These are phyloP conservation scores for Clonostachys byssicola DNA, from an alignment of 2,329 filamentous ascomycete genomes.

Conservation along the genomic window DNA sequence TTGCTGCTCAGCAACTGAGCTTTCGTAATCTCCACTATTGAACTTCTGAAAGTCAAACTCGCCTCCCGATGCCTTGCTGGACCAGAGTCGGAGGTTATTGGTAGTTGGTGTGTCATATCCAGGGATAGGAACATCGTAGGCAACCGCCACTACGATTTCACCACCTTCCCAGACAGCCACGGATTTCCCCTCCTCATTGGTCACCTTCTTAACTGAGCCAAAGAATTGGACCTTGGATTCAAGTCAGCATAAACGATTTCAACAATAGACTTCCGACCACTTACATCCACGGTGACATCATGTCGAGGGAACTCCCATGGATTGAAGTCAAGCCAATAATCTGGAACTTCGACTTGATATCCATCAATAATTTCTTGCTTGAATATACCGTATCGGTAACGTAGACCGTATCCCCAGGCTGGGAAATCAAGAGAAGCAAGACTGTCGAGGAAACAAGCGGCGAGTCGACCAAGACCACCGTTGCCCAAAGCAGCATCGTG, in stretches of 20 bases:
- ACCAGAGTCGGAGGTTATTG: conserved; percentile 97
- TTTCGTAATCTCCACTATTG: conserved; percentile 97
- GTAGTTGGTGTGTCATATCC: conserved; percentile 87
- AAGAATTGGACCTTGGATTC: conserved; percentile 78
- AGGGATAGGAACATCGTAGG: conserved; percentile 89
- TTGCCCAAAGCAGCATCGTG: conserved; percentile 96
- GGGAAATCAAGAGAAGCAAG: conserved; percentile 92
- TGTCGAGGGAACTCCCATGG: conserved; percentile 98
- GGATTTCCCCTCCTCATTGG: conserved; percentile 72
- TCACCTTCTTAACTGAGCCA: conserved; percentile 72
- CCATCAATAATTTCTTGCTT: conserved; percentile 98
- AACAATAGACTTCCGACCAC: conserved; percentile 13
- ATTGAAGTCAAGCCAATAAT: conserved; percentile 99
- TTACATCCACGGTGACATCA: conserved; percentile 85
- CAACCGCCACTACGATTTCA: conserved; percentile 86
- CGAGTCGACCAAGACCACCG: conserved; percentile 88
- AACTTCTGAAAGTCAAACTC: conserved; percentile 99
- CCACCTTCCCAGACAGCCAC: conserved; percentile 83
- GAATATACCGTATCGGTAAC: conserved; percentile 97
- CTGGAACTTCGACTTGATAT: conserved; percentile 96
- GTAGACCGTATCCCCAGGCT: conserved; percentile 94
- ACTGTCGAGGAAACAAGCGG: conserved; percentile 95
- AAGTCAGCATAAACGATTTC: neutral
- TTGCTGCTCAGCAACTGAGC: conserved; percentile 96
- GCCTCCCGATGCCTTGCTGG: conserved; percentile 91